Conservation (phyloP, 2,329 filamentous ascomycete species). For the Coniella lustricola region DNA sequence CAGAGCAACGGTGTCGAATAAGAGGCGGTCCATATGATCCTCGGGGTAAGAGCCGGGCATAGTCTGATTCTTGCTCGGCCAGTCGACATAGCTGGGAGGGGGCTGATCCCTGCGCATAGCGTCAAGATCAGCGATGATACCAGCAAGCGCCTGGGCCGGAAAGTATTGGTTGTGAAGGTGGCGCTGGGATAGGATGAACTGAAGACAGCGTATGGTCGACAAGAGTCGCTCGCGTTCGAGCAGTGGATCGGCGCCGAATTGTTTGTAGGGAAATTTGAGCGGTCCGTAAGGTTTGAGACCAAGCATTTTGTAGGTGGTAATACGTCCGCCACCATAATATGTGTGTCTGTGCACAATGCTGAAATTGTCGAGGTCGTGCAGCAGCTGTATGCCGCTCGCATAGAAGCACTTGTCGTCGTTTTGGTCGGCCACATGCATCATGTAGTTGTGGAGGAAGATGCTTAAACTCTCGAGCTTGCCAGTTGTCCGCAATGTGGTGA, state of each 20-base stretch:
- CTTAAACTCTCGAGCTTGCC: constrained; percentile 13
- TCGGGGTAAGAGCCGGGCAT: constrained; percentile 22
- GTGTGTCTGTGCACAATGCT: constrained; percentile 2
- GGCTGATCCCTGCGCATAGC: constrained; percentile 26
- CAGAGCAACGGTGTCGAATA: constrained; percentile 21
- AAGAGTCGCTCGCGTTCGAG: background rate
- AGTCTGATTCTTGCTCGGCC: constrained; percentile 15
- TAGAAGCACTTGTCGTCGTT: constrained; percentile 19
- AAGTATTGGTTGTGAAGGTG: constrained; percentile 17
- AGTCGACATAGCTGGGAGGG: constrained; percentile 24
- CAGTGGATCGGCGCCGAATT: background rate
- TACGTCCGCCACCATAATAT: constrained; percentile 7
- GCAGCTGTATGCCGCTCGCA: constrained; percentile 8
- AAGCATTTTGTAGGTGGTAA: constrained; percentile 4
- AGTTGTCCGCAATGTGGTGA: background rate
- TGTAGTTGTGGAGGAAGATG: constrained; percentile 23
- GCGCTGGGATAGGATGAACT: constrained; percentile 19
- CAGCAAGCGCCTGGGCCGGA: constrained; percentile 17
- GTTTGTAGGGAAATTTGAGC: constrained; percentile 4
- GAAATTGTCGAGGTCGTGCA: constrained; percentile 15
- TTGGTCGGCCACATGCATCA: constrained; percentile 17
- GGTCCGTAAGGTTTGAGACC: constrained; percentile 10
- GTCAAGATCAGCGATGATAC: constrained; percentile 26
- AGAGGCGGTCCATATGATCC: constrained; percentile 10
- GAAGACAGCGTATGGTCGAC: constrained; percentile 12